Base-by-base conservation (phyloP, 2,329 filamentous ascomycete genomes). In the Sclerotinia sclerotiorum region DNA sequence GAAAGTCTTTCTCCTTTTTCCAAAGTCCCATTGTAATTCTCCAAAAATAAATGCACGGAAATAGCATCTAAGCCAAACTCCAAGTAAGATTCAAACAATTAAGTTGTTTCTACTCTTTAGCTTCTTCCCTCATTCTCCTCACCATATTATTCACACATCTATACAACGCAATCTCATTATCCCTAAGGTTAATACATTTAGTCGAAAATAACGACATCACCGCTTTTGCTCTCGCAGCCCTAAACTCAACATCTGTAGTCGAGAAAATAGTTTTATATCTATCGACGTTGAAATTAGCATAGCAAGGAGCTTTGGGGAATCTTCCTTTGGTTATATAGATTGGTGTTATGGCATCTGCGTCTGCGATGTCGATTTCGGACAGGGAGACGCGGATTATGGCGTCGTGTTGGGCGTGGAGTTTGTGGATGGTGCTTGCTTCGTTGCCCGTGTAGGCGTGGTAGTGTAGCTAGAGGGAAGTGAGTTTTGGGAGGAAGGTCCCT, bases 281-380 rank as follows among this genome's bases (percentile, higher is more conserved):
- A 71, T 86, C 85, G 24, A 86, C 84, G 69, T 87, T 83, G 72
- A 87, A 87, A 70, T 87, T 87, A 0, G 76, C 75, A 73, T 87
- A 87, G 68, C 79, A 82, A 0, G 75, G 72, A 0, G 83, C 79
- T 73, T 88, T 87, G 0, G 77, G 74, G 65, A 87, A 87, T 1
- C 85, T 85, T 4, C 85, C 84, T 49, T 78, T 81, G 3, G 79
- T 77, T 17, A 82, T 74, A 73, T 88, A 87, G 44, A 87, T 84
- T 1, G 82, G 77, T 0, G 79, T 76, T 27, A 77, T 70, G 11
- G 79, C 77, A 57, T 76, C 72, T 2, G 73, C 70, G 52, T 77
- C 72, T 60, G 72, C 73, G 71, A 80, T 79, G 67, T 76, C 74
- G 13, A 80, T 72, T 69, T 79, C 76, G 17, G 77, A 75, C 0